phyloP scores from a whole-genome alignment of 208 protist genomes.

The Strigomonas oncopelti region DNA sequence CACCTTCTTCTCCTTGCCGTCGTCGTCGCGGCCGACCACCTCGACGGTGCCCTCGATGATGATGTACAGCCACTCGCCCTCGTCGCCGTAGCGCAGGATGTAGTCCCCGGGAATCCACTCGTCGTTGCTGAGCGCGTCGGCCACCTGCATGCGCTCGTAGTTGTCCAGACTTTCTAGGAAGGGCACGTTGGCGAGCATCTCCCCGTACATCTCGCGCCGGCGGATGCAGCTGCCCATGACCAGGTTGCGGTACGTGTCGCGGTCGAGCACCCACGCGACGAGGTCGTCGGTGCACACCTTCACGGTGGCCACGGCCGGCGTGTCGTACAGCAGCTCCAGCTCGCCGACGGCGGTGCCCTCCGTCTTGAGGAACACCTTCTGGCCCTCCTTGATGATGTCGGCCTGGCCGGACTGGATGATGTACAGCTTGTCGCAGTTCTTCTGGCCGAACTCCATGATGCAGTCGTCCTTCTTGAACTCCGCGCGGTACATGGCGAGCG shows the following conservation, averaged over 20 bases:
- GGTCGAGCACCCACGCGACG: constrained; percentile 86
- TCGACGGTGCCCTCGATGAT: constrained; percentile 84
- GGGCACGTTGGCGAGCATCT: constrained; percentile 70
- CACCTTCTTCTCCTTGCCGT: constrained; percentile 63
- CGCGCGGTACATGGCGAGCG: constrained; percentile 75
- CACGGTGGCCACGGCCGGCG: constrained; percentile 78
- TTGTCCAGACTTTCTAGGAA: constrained; percentile 76
- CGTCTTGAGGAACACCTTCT: constrained; percentile 86
- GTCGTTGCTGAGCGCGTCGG: constrained; percentile 81
- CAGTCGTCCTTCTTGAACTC: constrained; percentile 73
- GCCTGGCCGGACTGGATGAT: constrained; percentile 79
- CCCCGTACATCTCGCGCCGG: constrained; percentile 73
- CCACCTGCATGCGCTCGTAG: constrained; percentile 86
- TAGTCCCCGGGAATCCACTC: constrained; percentile 77
- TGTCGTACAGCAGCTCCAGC: constrained; percentile 89
- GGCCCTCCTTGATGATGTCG: constrained; percentile 85
- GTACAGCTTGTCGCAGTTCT: constrained; percentile 80
- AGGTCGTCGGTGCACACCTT: constrained; percentile 69
- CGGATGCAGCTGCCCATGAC: constrained; percentile 87
- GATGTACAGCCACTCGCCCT: constrained; percentile 90
- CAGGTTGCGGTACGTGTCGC: constrained; percentile 88
- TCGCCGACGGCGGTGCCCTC: constrained; percentile 84
- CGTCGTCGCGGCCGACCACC: constrained; percentile 77
- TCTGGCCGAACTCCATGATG: constrained; percentile 71
- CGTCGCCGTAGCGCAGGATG: constrained; percentile 85